These are phyloP conservation scores for Acer saccharum DNA, from an alignment of 345 rosid genomes.

Conservation along the genomic window DNA sequence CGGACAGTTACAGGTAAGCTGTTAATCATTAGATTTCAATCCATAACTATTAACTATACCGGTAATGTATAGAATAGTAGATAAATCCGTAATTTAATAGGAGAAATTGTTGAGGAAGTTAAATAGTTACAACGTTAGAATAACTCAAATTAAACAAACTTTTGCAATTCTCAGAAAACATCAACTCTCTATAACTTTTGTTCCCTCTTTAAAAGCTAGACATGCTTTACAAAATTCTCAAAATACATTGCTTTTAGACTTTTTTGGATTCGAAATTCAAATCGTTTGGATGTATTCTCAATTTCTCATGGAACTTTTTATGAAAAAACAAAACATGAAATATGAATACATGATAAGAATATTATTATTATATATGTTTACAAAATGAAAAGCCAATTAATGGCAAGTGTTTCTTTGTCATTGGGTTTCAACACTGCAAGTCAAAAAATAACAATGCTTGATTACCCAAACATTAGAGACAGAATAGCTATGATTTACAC, in stretches of 20 bases:
- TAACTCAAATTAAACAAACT: neutral
- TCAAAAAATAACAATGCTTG: neutral
- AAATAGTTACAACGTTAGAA: too few species aligned
- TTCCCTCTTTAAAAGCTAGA: neutral
- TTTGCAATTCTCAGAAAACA: neutral
- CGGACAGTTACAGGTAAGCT: too few species aligned
- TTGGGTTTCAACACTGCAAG: neutral
- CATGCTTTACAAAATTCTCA: neutral
- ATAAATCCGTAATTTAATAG: too few species aligned
- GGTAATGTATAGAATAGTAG: too few species aligned
- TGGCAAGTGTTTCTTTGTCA: neutral
- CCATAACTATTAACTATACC: too few species aligned
- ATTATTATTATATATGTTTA: too few species aligned
- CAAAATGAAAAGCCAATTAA: too few species aligned
- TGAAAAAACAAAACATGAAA: too few species aligned
- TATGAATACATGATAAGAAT: too few species aligned
- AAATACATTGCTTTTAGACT: neutral
- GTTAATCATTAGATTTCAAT: too few species aligned
- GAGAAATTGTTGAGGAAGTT: too few species aligned
- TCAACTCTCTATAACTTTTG: neutral
- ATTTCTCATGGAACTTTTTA: neutral
- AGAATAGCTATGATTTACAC: neutral
- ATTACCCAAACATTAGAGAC: neutral
- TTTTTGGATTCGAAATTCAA: neutral
- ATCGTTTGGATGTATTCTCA: too few species aligned